phyloP scores from a whole-genome alignment of 306 rosid species.

The Vachellia collinsii region DNA sequence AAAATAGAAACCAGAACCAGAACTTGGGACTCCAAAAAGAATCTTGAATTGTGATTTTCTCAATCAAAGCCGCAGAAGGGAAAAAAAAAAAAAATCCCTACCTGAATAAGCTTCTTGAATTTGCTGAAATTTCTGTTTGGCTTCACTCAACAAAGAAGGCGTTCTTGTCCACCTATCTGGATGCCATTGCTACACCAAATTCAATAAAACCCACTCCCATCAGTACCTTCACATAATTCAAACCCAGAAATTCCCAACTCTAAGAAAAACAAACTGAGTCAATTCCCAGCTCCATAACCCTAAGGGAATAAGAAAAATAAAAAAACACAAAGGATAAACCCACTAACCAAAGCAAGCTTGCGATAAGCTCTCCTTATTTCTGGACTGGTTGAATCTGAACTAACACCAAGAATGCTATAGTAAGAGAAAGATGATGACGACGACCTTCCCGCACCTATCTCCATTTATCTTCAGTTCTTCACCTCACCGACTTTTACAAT shows the following conservation, averaged over 20 bases:
- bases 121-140: conserved; percentile 72
- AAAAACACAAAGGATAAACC: not conserved
- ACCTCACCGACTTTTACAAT: not conserved
- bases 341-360: conserved; percentile 77
- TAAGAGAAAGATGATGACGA: conserved; percentile 40
- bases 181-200: conserved; percentile 73
- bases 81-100: conserved; percentile 15
- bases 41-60: not conserved
- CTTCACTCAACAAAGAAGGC: conserved; percentile 62
- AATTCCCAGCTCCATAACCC: not conserved
- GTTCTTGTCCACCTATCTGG: conserved; percentile 77
- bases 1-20: not conserved
- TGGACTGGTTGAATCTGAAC: conserved; percentile 46
- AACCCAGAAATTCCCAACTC: not conserved
- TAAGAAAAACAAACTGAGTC: not conserved
- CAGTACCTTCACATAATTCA: not conserved
- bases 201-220: not conserved
- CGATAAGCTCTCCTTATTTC: conserved; percentile 80
- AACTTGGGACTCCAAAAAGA: not conserved
- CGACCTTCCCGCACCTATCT: not conserved
- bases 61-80: not conserved
- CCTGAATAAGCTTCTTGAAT: conserved; percentile 93
- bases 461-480: conserved; percentile 40
- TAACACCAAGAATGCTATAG: conserved; percentile 69
- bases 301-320: not conserved